Evolutionary conservation across 2,329 filamentous ascomycete genomes (phyloP).

Genomic region (Didymella pinodella): DNA sequence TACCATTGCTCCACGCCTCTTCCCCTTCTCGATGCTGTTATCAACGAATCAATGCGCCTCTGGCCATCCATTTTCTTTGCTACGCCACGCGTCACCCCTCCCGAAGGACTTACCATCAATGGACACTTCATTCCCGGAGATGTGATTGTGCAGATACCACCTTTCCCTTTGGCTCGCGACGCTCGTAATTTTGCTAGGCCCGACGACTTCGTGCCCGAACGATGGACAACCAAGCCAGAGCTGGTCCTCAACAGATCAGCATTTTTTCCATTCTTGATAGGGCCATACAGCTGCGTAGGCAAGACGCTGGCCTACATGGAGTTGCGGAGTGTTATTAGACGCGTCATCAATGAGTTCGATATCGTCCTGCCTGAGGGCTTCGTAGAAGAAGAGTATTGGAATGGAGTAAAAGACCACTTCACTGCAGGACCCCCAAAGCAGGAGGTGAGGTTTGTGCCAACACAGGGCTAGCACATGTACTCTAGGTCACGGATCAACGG

Average conservation of each 20-base stretch:
- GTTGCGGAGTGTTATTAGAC: slow-evolving; percentile 67
- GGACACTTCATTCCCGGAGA: slow-evolving; percentile 39
- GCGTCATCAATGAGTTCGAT: slow-evolving; percentile 67
- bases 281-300: slow-evolving; percentile 72
- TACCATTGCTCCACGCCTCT: slow-evolving; percentile 24
- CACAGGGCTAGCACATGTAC: neutral
- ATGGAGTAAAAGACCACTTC: slow-evolving; percentile 35
- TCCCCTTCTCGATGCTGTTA: slow-evolving; percentile 33
- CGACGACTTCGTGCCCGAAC: slow-evolving; percentile 38
- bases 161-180: slow-evolving; percentile 30
- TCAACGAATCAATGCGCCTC: slow-evolving; percentile 41
- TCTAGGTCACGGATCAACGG: neutral
- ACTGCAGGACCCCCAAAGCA: slow-evolving; percentile 33
- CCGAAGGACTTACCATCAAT: slow-evolving; percentile 37
- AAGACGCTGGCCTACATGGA: slow-evolving; percentile 71
- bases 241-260: slow-evolving; percentile 53
- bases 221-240: slow-evolving; percentile 32
- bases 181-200: slow-evolving; percentile 31
- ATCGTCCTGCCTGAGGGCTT: slow-evolving; percentile 32
- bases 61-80: slow-evolving; percentile 38
- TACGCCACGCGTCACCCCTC: slow-evolving; percentile 40
- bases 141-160: slow-evolving; percentile 35
- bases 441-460: slow-evolving; percentile 26
- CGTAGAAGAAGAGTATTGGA: slow-evolving; percentile 26
- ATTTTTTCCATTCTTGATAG: slow-evolving; percentile 75